phyloP scores from a whole-genome alignment of 2,329 filamentous ascomycete species.

The Fusarium incarnatum region DNA sequence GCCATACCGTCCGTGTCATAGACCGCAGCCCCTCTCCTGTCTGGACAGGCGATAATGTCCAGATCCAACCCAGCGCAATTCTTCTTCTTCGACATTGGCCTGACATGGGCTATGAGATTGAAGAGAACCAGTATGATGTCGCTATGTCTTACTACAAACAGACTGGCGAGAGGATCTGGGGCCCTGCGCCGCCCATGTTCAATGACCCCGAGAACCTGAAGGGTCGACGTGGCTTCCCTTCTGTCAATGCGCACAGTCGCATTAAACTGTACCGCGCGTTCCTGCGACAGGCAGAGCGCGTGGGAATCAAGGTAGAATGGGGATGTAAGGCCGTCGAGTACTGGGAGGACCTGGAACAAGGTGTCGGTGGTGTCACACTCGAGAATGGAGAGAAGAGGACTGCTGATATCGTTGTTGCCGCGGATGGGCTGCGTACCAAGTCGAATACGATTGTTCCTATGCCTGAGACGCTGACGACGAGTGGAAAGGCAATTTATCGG shows the following conservation, averaged over 20 bases:
- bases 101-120: constrained; percentile 34
- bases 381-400: constrained; percentile 33
- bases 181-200: constrained; percentile 34
- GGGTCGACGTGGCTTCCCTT: constrained; percentile 14
- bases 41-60: constrained; percentile 33
- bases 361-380: constrained; percentile 15
- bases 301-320: constrained; percentile 26
- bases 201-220: constrained; percentile 25
- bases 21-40: constrained; percentile 21
- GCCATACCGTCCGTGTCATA: constrained; percentile 28
- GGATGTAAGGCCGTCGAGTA: constrained; percentile 29
- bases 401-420: constrained; percentile 26
- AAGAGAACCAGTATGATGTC: constrained; percentile 32
- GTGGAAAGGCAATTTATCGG: constrained; percentile 32
- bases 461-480: constrained; percentile 11
- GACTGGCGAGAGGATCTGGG: constrained; percentile 28
- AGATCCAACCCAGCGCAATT: constrained; percentile 31
- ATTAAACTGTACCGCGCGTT: constrained; percentile 33
- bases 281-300: constrained; percentile 15
- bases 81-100: constrained; percentile 31
- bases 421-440: constrained; percentile 26
- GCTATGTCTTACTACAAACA: constrained; percentile 37
- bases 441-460: constrained; percentile 28
- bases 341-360: constrained; percentile 27
- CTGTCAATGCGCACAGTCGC: constrained; percentile 26